Evolutionary conservation across 164 flowering plant species (phyloP).

Genomic region (Tetracentron sinense): DNA sequence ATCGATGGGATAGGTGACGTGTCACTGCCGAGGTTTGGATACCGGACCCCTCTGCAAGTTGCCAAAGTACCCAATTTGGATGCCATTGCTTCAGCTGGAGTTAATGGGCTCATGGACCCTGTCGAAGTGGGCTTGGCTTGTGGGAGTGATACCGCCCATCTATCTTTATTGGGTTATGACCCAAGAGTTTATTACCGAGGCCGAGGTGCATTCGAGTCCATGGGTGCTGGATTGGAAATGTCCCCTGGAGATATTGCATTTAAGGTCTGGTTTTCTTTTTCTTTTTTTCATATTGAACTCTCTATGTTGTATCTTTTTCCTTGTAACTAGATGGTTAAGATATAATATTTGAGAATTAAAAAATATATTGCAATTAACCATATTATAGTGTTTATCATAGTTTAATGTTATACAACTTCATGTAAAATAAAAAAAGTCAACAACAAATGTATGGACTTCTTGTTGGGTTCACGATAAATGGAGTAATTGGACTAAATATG

Average conservation of each 20-base stretch:
- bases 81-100: slow-evolving; percentile 95
- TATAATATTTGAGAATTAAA: neutral
- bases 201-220: slow-evolving; percentile 95
- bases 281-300: neutral
- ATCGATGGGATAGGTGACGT: slow-evolving; percentile 97
- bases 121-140: slow-evolving; percentile 95
- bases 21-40: slow-evolving; percentile 67
- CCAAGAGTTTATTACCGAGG: slow-evolving; percentile 91
- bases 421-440: neutral
- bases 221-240: slow-evolving; percentile 99
- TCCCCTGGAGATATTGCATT: slow-evolving; percentile 98
- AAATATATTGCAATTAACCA: no score
- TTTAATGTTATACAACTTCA: neutral
- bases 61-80: slow-evolving; percentile 74
- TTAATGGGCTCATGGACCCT: slow-evolving; percentile 97
- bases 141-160: slow-evolving; percentile 97
- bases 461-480: no score
- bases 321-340: neutral
- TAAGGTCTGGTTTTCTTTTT: slow-evolving; percentile 43
- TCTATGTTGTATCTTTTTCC: neutral
- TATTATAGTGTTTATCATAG: neutral
- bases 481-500: no score
- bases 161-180: slow-evolving; percentile 84
- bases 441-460: neutral
- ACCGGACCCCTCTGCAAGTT: slow-evolving; percentile 71